phyloP scores from a whole-genome alignment of 208 protist genomes.

The Histomonas meleagridis region DNA sequence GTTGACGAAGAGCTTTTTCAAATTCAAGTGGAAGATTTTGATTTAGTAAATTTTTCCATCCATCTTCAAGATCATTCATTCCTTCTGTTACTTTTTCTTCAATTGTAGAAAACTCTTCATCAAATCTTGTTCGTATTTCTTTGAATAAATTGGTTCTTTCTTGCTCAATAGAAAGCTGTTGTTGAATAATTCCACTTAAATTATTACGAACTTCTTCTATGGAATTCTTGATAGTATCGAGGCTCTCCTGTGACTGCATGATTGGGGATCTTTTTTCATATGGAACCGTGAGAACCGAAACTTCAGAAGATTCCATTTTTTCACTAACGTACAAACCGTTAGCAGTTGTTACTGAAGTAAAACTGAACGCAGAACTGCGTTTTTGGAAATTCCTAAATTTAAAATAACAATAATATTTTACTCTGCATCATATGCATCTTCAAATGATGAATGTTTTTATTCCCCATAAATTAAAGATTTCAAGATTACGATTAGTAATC shows the following conservation, averaged over 20 bases:
- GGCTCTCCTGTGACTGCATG: neutral
- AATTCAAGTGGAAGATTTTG: neutral
- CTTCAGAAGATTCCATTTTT: no score
- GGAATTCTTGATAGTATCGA: neutral
- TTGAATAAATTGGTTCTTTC: neutral
- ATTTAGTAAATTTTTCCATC: neutral
- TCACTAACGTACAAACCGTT: no score
- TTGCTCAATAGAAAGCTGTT: conserved; percentile 18
- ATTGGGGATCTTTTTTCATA: neutral
- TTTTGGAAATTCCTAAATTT: no score
- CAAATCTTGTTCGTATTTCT: neutral
- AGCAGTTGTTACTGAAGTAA: no score
- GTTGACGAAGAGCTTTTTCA: neutral
- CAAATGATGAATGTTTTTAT: no score
- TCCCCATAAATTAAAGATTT: no score
- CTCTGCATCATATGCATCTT: no score
- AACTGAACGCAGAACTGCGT: no score
- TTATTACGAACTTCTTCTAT: neutral
- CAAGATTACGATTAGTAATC: no score
- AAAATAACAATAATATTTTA: no score
- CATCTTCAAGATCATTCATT: neutral
- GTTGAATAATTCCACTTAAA: neutral
- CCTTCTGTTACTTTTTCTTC: neutral
- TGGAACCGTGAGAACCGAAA: neutral
- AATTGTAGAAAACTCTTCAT: neutral